Evolutionary conservation across 305 asterid species (phyloP).

Genomic region (Coffea humblotiana): DNA sequence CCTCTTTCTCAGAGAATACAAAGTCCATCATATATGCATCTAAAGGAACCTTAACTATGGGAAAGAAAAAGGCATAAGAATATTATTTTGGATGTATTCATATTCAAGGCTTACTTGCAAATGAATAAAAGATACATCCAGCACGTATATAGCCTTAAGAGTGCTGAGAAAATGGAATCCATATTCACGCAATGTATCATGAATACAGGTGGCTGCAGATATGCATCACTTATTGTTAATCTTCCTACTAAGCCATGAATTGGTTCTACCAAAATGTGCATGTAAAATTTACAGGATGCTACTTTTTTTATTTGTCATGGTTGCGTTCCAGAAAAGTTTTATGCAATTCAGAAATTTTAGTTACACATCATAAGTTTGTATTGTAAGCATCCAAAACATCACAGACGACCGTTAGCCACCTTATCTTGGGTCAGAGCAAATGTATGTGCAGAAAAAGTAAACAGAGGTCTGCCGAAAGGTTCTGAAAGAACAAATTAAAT

Average conservation of each 20-base stretch:
- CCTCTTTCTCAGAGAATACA: constrained; percentile 92
- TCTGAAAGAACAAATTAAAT: background rate
- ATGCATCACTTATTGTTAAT: background rate
- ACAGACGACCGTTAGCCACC: background rate
- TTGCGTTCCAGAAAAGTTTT: background rate
- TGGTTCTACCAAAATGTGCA: background rate
- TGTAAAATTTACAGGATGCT: constrained; percentile 3
- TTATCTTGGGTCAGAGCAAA: background rate
- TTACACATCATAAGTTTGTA: background rate
- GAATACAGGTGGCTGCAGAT: background rate
- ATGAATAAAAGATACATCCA: background rate
- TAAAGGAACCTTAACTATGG: constrained; percentile 88
- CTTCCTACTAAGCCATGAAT: background rate
- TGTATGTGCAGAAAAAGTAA: background rate
- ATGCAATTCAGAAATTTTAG: background rate
- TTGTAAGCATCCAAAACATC: background rate
- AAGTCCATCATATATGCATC: constrained; percentile 97
- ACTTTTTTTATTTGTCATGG: background rate
- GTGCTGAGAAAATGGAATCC: background rate
- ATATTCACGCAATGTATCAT: background rate
- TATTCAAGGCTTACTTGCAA: background rate
- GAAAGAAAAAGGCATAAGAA: constrained; percentile 21
- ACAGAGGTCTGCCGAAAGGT: background rate
- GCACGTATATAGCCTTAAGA: background rate
- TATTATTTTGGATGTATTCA: background rate